phyloP scores from a whole-genome alignment of 768 basidiomycete genomes.

The Sporobolomyces roseus region DNA sequence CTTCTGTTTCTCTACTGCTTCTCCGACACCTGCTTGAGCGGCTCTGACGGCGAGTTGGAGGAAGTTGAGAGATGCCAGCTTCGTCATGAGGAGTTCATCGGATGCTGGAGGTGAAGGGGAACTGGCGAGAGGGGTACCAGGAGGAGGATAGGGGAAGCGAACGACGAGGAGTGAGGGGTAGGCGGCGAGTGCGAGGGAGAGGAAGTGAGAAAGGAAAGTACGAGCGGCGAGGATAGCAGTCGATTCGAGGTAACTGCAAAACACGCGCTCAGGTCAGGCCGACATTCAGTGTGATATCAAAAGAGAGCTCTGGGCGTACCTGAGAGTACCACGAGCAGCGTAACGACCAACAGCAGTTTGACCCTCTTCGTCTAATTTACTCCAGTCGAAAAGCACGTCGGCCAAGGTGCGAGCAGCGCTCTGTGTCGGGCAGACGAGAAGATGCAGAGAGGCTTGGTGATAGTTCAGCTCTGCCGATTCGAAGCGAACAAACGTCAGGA shows the following conservation, averaged over 20 bases:
- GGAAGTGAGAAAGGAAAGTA: conserved; percentile 82
- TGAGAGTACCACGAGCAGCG: conserved; percentile 77
- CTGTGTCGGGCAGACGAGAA: conserved; percentile 78
- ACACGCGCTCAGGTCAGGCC: background rate
- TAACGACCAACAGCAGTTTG: conserved; percentile 58
- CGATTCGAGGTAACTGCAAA: conserved; percentile 53
- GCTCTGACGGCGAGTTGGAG: conserved; percentile 79
- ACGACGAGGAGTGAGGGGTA: conserved; percentile 52
- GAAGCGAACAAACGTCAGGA: background rate
- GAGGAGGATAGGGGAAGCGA: conserved; percentile 44
- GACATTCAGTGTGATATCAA: background rate
- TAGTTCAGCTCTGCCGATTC: conserved; percentile 64
- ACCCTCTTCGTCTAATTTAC: conserved; percentile 53
- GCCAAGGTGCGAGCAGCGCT: conserved; percentile 84
- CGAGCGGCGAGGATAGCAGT: conserved; percentile 88
- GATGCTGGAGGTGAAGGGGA: conserved; percentile 31
- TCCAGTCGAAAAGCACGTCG: conserved; percentile 81
- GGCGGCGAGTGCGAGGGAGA: conserved; percentile 59
- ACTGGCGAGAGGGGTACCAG: conserved; percentile 37
- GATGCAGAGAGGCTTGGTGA: conserved; percentile 71
- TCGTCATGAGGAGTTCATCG: conserved; percentile 70
- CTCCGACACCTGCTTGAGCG: conserved; percentile 57
- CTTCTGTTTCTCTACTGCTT: conserved; percentile 65
- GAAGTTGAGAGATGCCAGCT: conserved; percentile 76
- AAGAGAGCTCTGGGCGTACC: conserved; percentile 59